A percentile compares a stretch with the other conserved stretches of the same genome.
Evolutionary conservation across 2,329 filamentous ascomycete genomes (phyloP).

Genomic region (Ambrosiella cleistominuta): DNA sequence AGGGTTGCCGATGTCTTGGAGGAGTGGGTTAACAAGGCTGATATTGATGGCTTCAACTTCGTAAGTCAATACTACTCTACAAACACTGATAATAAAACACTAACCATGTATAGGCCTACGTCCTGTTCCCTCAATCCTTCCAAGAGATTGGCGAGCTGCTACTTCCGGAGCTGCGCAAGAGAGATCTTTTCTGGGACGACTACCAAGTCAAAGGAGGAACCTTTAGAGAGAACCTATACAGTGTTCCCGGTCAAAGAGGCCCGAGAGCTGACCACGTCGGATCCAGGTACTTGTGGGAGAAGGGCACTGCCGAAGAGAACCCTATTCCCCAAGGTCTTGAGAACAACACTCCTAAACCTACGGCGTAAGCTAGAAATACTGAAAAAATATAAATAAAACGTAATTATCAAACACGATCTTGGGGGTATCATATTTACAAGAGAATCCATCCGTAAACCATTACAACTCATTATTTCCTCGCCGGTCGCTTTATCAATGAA

Average conservation of each 20-base stretch:
- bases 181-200: conserved; percentile 40
- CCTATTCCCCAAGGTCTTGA: neutral
- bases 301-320: conserved; percentile 1
- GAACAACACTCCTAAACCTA: too few relatives aligned
- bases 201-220: conserved; percentile 38
- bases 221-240: conserved; percentile 43
- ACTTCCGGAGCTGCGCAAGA: conserved; percentile 41
- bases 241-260: conserved; percentile 11
- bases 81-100: neutral
- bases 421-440: too few relatives aligned
- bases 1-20: conserved; percentile 52
- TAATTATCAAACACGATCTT: too few relatives aligned
- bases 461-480: neutral
- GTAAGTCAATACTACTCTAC: conserved; percentile 17
- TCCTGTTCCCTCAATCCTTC: conserved; percentile 49
- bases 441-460: too few relatives aligned
- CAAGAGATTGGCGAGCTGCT: conserved; percentile 49
- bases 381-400: too few relatives aligned
- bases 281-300: conserved; percentile 1
- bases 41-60: conserved; percentile 61
- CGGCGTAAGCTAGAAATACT: too few relatives aligned
- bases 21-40: conserved; percentile 48
- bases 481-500: conserved; percentile 1
- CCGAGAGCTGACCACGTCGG: neutral
- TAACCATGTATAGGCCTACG: conserved; percentile 29